Conservation (phyloP, 495 filamentous ascomycete genomes). For the Penicillium salamii region DNA sequence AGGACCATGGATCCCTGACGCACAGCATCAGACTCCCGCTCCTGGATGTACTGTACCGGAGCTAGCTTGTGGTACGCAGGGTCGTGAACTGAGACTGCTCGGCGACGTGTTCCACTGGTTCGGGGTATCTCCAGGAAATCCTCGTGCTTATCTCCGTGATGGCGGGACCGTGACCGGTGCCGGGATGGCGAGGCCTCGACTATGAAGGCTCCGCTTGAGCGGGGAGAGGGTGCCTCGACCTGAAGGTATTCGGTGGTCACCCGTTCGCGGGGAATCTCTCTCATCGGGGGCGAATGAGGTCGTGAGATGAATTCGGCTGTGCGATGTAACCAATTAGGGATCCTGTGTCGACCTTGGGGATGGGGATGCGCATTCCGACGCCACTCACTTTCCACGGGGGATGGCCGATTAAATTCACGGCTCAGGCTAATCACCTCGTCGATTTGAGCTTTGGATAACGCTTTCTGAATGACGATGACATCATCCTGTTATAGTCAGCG, state of each 20-base stretch:
- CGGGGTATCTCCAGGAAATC: constrained; percentile 22
- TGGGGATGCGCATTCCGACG: neutral
- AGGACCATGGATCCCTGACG: constrained; percentile 54
- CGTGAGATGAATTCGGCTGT: constrained; percentile 27
- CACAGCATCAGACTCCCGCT: constrained; percentile 47
- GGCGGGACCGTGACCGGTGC: constrained; percentile 20
- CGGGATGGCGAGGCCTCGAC: constrained; percentile 33
- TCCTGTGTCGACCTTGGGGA: neutral
- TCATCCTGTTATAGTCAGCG: constrained; percentile 53
- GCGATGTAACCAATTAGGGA: neutral
- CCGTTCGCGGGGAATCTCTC: constrained; percentile 22
- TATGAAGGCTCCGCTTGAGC: constrained; percentile 26
- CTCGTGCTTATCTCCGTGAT: constrained; percentile 24
- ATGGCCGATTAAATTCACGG: constrained; percentile 54
- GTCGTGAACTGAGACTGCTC: constrained; percentile 39
- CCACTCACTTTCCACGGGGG: constrained; percentile 1
- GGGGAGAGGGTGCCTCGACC: constrained; percentile 27
- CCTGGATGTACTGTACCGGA: constrained; percentile 25
- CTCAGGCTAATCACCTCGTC: constrained; percentile 82
- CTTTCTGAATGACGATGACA: constrained; percentile 72
- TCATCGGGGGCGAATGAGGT: constrained; percentile 1
- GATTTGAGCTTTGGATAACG: constrained; percentile 84
- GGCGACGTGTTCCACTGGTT: constrained; percentile 28
- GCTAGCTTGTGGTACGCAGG: constrained; percentile 34
- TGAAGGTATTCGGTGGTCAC: constrained; percentile 29